A percentile compares a stretch with the other conserved stretches of the same genome.
phyloP scores from a whole-genome alignment of 306 rosid species.

The Astragalus glycyphyllos region DNA sequence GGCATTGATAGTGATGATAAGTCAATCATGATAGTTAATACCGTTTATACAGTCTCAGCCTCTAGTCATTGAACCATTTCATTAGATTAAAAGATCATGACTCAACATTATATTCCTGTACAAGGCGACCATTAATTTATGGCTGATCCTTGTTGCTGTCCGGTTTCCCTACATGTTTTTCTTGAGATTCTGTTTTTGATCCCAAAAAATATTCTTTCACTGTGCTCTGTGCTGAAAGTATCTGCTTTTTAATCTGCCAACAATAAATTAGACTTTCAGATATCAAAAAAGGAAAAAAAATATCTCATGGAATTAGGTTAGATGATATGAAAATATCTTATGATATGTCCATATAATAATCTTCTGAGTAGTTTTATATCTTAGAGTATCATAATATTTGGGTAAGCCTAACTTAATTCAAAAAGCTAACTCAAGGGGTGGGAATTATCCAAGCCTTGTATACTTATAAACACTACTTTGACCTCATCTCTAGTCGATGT shows the following conservation, averaged over 20 bases:
- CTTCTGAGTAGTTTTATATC: not conserved
- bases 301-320: not conserved
- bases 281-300: not conserved
- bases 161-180: conserved; percentile 46
- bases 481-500: not conserved
- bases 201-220: conserved; percentile 72
- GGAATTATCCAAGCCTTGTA: not conserved
- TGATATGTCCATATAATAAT: not conserved
- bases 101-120: conserved; percentile 40
- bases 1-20: conserved; percentile 10
- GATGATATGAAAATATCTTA: conserved; percentile 7
- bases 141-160: conserved; percentile 59
- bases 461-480: not conserved
- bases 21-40: conserved; percentile 6
- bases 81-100: conserved; percentile 37
- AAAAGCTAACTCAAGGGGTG: not conserved
- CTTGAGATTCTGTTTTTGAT: conserved; percentile 58
- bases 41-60: conserved; percentile 14
- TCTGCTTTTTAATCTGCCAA: conserved; percentile 71
- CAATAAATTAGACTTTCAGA: conserved; percentile 43
- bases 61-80: conserved; percentile 35
- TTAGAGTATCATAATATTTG: not conserved
- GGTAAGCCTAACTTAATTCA: not conserved
- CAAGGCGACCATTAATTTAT: conserved; percentile 39
- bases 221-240: conserved; percentile 64